Evolutionary conservation across 1,284 basidiomycete genomes (phyloP).

Genomic region (Trametes versicolor): DNA sequence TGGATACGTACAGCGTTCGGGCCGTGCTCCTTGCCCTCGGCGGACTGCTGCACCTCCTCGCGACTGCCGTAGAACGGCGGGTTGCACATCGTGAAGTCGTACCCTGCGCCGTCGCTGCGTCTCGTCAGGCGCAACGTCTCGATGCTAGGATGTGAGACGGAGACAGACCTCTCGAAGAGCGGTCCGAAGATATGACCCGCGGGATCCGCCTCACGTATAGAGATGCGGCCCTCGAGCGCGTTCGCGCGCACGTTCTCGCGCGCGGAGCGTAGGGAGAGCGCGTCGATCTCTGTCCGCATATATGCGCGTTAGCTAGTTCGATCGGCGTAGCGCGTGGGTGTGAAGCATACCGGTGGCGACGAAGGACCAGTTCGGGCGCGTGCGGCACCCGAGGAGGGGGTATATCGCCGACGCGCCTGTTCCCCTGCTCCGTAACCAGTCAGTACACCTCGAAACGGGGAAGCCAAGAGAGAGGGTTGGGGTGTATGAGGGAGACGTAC

Average conservation of each 20-base stretch:
- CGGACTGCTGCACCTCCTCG: slow-evolving; percentile 72
- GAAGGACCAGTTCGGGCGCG: slow-evolving; percentile 66
- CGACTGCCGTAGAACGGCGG: slow-evolving; percentile 89
- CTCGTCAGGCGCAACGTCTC: background rate
- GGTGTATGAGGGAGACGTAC: slow-evolving; percentile 44
- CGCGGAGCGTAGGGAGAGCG: slow-evolving; percentile 64
- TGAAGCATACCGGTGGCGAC: slow-evolving; percentile 72
- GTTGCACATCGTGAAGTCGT: slow-evolving; percentile 92
- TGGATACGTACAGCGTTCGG: slow-evolving; percentile 71
- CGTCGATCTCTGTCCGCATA: slow-evolving; percentile 70
- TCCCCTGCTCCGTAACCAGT: slow-evolving; percentile 61
- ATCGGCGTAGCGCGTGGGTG: too few species aligned
- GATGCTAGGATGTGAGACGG: too few species aligned
- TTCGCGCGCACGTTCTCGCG: slow-evolving; percentile 65
- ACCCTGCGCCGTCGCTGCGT: slow-evolving; percentile 43
- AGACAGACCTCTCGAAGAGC: slow-evolving; percentile 2
- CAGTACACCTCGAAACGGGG: background rate
- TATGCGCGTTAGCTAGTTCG: background rate
- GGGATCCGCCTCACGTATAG: slow-evolving; percentile 51
- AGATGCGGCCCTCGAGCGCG: slow-evolving; percentile 58
- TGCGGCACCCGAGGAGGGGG: slow-evolving; percentile 76
- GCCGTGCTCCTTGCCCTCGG: slow-evolving; percentile 66
- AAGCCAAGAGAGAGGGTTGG: slow-evolving; percentile 10
- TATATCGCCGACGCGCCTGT: slow-evolving; percentile 94
- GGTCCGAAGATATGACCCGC: slow-evolving; percentile 52